Percentiles rank a stretch among this genome's conserved stretches.
Conservation (phyloP, 441 rosid genomes). For the Syzygium malaccense region DNA sequence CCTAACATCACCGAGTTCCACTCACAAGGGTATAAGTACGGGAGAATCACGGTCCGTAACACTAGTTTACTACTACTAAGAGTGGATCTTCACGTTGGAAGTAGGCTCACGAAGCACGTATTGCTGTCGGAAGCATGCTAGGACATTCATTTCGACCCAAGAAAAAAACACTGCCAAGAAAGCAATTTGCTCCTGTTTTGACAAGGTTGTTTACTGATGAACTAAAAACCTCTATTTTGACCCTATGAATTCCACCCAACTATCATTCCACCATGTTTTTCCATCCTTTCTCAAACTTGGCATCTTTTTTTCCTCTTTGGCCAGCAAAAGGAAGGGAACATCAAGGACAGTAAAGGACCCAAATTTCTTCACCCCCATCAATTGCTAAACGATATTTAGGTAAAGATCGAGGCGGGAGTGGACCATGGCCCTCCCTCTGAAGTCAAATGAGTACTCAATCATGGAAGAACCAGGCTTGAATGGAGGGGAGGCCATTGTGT, state of each 20-base stretch:
- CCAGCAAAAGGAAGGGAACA: background rate
- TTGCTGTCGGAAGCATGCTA: background rate
- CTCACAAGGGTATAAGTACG: no score
- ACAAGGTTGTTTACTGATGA: background rate
- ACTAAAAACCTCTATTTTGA: background rate
- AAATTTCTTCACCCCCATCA: background rate
- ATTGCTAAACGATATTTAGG: background rate
- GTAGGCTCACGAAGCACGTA: background rate
- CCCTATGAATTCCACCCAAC: background rate
- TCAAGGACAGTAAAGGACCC: background rate
- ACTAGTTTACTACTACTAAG: no score
- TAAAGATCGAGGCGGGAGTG: background rate
- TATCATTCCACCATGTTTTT: background rate
- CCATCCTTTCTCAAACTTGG: background rate
- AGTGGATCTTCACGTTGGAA: background rate
- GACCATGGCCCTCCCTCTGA: background rate
- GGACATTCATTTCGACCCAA: background rate
- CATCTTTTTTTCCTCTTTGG: background rate
- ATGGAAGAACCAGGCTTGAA: conserved; percentile 44
- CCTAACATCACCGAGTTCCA: no score
- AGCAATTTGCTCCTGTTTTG: background rate
- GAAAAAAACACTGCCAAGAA: background rate
- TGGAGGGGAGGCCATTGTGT: conserved; percentile 23
- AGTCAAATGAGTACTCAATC: conserved; percentile 40
- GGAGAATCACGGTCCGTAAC: no score